Evolutionary conservation across 495 filamentous ascomycete genomes (phyloP).

Genomic region (Daldinia loculata): DNA sequence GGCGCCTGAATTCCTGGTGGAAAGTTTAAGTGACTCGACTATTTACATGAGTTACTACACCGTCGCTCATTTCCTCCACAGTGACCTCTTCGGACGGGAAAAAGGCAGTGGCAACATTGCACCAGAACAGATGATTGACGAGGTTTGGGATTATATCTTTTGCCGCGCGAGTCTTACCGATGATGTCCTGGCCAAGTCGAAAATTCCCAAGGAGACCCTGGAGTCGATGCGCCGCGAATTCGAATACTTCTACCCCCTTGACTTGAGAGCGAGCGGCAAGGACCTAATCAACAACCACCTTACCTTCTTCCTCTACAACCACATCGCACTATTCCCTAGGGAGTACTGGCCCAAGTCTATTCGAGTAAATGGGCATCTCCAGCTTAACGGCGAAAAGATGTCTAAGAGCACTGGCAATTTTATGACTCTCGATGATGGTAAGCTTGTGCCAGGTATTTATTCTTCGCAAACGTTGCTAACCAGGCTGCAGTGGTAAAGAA

Average conservation of each 20-base stretch:
- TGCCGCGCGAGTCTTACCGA: slow-evolving; percentile 67
- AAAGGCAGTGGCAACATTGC: slow-evolving; percentile 70
- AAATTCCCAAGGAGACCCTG: slow-evolving; percentile 75
- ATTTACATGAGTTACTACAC: slow-evolving; percentile 99
- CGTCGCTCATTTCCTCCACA: slow-evolving; percentile 85
- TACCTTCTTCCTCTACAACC: slow-evolving; percentile 96
- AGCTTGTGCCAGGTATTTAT: neutral
- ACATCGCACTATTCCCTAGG: slow-evolving; percentile 84
- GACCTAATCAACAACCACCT: slow-evolving; percentile 87
- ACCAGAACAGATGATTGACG: slow-evolving; percentile 90
- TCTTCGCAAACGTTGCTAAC: slow-evolving; percentile 2
- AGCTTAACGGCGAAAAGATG: slow-evolving; percentile 98
- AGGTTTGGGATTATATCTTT: slow-evolving; percentile 97
- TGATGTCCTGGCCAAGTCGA: slow-evolving; percentile 64
- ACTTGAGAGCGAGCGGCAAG: slow-evolving; percentile 84
- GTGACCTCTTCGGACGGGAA: slow-evolving; percentile 75
- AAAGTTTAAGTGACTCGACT: slow-evolving; percentile 87
- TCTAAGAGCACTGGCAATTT: slow-evolving; percentile 95
- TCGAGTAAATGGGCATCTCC: slow-evolving; percentile 89
- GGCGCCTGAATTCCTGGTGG: slow-evolving; percentile 91
- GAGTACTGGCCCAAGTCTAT: slow-evolving; percentile 88
- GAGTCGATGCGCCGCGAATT: slow-evolving; percentile 87
- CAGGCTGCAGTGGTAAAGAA: slow-evolving; percentile 70
- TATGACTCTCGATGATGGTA: slow-evolving; percentile 79
- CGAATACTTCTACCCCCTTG: slow-evolving; percentile 95